Conservation (phyloP, 176 grass and related monocot genomes). For the Oryza glumipatula region DNA sequence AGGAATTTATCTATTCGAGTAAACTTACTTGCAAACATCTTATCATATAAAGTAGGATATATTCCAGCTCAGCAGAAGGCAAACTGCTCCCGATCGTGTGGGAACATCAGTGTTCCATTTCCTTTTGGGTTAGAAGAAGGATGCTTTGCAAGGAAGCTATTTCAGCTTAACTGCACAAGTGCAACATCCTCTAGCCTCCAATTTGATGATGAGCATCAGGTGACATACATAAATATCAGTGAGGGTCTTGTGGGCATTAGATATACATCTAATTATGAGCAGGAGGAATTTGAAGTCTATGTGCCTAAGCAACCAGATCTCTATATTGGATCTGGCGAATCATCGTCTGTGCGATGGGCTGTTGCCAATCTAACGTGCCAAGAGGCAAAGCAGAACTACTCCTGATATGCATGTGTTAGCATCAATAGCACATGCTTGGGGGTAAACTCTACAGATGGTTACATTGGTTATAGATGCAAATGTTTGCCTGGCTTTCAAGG, state of each 20-base stretch:
- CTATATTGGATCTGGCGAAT: neutral
- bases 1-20: too few relatives aligned
- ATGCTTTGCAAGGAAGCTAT: slow-evolving; percentile 2
- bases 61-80: neutral
- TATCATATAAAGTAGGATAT: neutral
- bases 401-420: slow-evolving; percentile 25
- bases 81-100: neutral
- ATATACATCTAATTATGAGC: neutral
- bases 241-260: neutral
- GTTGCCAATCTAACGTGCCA: slow-evolving; percentile 24
- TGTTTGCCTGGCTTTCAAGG: neutral
- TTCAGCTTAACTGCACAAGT: neutral
- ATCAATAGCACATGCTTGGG: neutral
- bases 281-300: neutral
- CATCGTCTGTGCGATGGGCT: neutral
- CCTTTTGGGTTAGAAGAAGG: neutral
- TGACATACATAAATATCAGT: neutral
- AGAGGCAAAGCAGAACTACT: neutral
- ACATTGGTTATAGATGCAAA: slow-evolving; percentile 1
- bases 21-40: too few relatives aligned
- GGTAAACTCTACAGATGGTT: neutral
- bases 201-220: neutral
- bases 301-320: neutral
- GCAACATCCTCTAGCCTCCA: neutral
- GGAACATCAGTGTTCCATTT: neutral